A percentile compares a stretch with the other conserved stretches of the same genome.
These are phyloP conservation scores for Ilyonectria robusta DNA, from an alignment of 2,329 filamentous ascomycete genomes.

Conservation along the genomic window DNA sequence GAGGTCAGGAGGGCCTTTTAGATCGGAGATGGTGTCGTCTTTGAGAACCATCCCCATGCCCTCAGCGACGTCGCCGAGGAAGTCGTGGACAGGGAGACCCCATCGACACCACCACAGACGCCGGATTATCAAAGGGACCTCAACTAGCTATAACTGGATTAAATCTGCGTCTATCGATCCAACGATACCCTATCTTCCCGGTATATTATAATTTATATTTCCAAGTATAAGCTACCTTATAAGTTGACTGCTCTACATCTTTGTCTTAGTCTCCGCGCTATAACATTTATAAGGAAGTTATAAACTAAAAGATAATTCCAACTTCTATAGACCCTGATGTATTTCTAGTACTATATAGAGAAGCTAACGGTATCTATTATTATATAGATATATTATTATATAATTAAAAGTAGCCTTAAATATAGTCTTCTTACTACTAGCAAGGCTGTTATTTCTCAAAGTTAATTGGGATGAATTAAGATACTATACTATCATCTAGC, in stretches of 20 bases:
- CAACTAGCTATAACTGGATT: background rate
- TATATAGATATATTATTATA: constrained; percentile 64
- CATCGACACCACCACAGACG: constrained; percentile 25
- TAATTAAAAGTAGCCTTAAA: constrained; percentile 59
- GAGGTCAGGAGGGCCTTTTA: constrained; percentile 37
- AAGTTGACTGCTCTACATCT: constrained; percentile 57
- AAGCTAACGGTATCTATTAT: constrained; percentile 58
- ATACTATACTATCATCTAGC: constrained; percentile 52
- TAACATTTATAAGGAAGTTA: background rate
- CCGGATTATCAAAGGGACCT: constrained; percentile 20
- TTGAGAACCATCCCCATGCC: constrained; percentile 48
- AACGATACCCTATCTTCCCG: constrained; percentile 14
- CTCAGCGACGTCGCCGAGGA: background rate
- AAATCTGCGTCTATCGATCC: constrained; percentile 3
- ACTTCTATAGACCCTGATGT: background rate
- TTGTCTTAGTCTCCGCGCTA: background rate
- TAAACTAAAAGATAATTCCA: background rate
- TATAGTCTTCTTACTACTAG: constrained; percentile 56
- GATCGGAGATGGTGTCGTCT: constrained; percentile 47
- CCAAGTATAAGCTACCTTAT: constrained; percentile 62
- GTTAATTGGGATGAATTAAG: constrained; percentile 47
- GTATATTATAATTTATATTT: constrained; percentile 48
- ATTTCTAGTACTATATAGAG: constrained; percentile 44
- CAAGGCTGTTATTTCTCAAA: constrained; percentile 60
- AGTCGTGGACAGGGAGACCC: too few relatives aligned